Evolutionary conservation across 106 monocot species (phyloP), one percentile per base, ranked within the genome.

Genomic region (Platanthera guangdongensis): DNA sequence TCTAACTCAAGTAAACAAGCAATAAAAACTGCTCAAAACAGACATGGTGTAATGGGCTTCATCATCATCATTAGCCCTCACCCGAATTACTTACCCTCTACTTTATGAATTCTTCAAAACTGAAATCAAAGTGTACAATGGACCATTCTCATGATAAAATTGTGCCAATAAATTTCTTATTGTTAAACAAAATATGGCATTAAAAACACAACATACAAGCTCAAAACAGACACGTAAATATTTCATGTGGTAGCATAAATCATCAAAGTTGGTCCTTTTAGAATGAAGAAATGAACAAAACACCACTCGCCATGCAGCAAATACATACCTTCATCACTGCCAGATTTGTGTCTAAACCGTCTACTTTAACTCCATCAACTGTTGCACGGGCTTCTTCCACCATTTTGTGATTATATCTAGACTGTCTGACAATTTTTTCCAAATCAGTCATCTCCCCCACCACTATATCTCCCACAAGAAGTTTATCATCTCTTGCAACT

Each of bases 321-420:
- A 60, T 9, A 46, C 70, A 51, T 89, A 97, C 97, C 97, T 92
- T 87, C 97, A 99, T 92, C 52, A 99, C 88, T 52, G 94, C 94
- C 74, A 99, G 77, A 84, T 99, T 94, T n/a, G 87, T 94, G 74
- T 92, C 92, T 49, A 91, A 80, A 16, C 97, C 97, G 62, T 99
- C 97, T 53, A 92, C 91, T 79, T 94, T 99, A 74, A 99, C 94
- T 73, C 87, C 89, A 82, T 87, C 82, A 80, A 99, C 79, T 51
- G 94, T 85, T 39, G 91, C 91, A 69, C 90, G 81, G 48, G 94
- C 97, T 75, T 84, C 32, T 77, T 99, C 94, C 9, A 88, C 91
- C 82, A 83, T 86, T 80, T 94, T 91, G 74, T 88, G 94, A 63
- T 79, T 94, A 47, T 77, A 77, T 73, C 82, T 86, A 12, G 97